Conservation (phyloP, 495 filamentous ascomycete genomes). For the Aspergillus baeticus region DNA sequence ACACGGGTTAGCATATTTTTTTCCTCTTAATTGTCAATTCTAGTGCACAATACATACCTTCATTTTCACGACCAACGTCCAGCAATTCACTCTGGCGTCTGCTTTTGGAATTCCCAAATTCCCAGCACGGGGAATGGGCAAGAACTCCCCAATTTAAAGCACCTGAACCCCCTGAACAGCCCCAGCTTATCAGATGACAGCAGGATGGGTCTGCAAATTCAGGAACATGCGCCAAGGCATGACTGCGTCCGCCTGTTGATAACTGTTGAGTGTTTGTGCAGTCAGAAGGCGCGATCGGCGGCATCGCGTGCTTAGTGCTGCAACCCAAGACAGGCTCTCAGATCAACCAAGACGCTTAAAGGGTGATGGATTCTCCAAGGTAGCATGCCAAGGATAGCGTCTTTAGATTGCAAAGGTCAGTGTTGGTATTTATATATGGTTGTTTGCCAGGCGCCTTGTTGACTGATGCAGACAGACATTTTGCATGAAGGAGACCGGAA, state of each 20-base stretch:
- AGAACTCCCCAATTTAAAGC: background rate
- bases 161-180: background rate
- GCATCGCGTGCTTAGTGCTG: slow-evolving; percentile 12
- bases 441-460: too few species aligned
- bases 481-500: too few species aligned
- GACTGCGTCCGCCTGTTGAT: background rate
- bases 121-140: background rate
- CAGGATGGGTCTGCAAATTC: background rate
- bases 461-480: too few species aligned
- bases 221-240: slow-evolving; percentile 4
- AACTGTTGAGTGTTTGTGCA: slow-evolving; percentile 1
- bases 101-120: background rate
- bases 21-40: background rate
- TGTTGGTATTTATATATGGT: too few species aligned
- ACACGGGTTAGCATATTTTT: background rate
- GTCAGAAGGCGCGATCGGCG: slow-evolving; percentile 9
- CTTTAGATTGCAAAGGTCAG: too few species aligned
- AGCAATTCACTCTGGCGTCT: background rate
- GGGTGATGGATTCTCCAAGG: too few species aligned
- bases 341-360: too few species aligned
- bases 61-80: background rate
- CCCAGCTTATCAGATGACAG: background rate
- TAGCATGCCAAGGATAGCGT: too few species aligned
- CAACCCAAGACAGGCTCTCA: slow-evolving; percentile 24
- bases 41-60: background rate